Evolutionary conservation across 768 basidiomycete species (phyloP), one percentile per base, ranked within the genome.

Genomic region (Suillus clintonianus): DNA sequence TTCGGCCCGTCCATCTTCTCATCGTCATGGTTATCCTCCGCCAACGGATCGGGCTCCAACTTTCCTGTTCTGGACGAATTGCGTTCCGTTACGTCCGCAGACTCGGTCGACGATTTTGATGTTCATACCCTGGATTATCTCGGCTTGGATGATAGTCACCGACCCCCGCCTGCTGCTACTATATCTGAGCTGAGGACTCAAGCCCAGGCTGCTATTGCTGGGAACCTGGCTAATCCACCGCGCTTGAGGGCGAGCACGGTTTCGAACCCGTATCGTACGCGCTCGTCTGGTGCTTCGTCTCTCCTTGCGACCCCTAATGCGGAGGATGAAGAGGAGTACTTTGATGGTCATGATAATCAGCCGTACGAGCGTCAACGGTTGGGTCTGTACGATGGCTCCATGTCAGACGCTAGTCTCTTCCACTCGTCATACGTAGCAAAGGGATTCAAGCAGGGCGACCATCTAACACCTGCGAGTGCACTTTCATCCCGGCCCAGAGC

Each of bases 81-180:
- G 69, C 90, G 90, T 66, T 92, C 92, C 53, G 88, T 90, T 51
- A 85, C 87, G 34, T 93, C 92, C 50, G 86, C 86, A 66, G 91
- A 93, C 73, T 90, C 90, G 22, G 82, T 85, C 27, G 96, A 97
- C 60, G 91, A 94, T 57, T 92, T 94, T 74, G 92, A 95, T 70
- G 92, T 95, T 51, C 94, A 95, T 72, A 98, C 97, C 32, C 85
- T 99, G 65, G 96, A 97, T 77, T 98, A 98, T 76, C 91, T 99
- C 57, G 97, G 97, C 50, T 83, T 99, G 70, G 97, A 95, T 70
- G 96, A 94, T 66, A 79, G 82, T 62, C 81, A 85, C 68, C 85
- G 89, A 59, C 87, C 86, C 58, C 87, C 91, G n/a, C 89, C 89
- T 3, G 92, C 94, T 6, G 94, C 94, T 13, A 95, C 94, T 43